phyloP scores from a whole-genome alignment of 1,284 basidiomycete genomes.

The Ustilago crameri region DNA sequence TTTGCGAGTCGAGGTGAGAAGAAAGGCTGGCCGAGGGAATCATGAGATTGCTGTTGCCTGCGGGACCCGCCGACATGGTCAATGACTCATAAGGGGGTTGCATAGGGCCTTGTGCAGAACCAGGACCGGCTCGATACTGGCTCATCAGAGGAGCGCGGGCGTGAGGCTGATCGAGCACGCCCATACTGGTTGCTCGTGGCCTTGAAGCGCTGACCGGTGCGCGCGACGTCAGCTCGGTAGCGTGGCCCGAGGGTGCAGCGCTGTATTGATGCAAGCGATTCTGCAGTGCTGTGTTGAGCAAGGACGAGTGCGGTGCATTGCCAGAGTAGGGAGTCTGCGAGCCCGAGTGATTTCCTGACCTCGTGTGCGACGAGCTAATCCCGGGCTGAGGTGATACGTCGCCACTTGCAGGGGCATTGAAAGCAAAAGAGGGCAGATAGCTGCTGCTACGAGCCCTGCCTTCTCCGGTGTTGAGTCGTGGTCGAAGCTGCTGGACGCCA shows the following conservation, averaged over 20 bases:
- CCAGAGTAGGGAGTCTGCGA: constrained; percentile 29
- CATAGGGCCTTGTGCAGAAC: background rate
- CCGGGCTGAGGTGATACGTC: constrained; percentile 14
- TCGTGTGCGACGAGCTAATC: constrained; percentile 4
- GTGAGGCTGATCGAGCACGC: constrained; percentile 33
- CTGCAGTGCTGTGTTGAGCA: constrained; percentile 40
- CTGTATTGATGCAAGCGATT: constrained; percentile 38
- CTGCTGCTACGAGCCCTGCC: constrained; percentile 49
- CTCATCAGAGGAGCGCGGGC: constrained; percentile 12
- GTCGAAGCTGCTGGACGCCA: constrained; percentile 31
- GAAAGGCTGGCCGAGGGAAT: constrained; percentile 5
- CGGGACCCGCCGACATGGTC: constrained; percentile 1
- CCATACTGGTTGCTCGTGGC: constrained; percentile 50
- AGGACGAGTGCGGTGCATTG: constrained; percentile 30
- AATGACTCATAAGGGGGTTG: constrained; percentile 7
- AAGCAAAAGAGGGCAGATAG: constrained; percentile 38
- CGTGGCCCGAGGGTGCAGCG: constrained; percentile 9
- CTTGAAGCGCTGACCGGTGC: constrained; percentile 10
- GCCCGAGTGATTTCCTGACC: constrained; percentile 23
- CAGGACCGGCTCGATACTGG: constrained; percentile 8
- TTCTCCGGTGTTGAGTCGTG: constrained; percentile 24
- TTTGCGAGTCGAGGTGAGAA: constrained; percentile 8
- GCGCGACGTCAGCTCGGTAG: constrained; percentile 4
- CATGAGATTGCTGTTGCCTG: constrained; percentile 6
- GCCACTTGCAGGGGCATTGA: constrained; percentile 6